phyloP scores from a whole-genome alignment of 1,284 basidiomycete species.

The Cutaneotrichosporon cavernicola region DNA sequence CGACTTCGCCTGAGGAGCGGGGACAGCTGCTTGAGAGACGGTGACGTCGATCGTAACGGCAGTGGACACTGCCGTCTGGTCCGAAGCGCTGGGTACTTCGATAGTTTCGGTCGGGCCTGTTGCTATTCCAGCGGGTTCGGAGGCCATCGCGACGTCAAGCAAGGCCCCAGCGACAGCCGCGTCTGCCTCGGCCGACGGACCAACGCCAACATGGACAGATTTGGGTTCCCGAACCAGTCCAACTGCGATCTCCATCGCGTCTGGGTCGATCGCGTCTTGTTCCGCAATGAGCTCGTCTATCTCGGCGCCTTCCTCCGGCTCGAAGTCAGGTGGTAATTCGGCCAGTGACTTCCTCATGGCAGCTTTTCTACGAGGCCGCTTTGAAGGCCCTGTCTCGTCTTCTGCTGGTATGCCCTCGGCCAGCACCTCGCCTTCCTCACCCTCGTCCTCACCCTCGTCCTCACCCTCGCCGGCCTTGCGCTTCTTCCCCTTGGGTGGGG shows the following conservation, averaged over 20 bases:
- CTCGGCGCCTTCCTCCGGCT: not conserved
- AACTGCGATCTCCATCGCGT: not conserved
- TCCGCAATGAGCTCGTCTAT: not conserved
- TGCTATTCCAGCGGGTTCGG: not conserved
- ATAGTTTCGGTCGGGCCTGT: not conserved
- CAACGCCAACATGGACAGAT: not conserved
- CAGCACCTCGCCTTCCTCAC: not conserved
- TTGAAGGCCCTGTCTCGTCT: not conserved
- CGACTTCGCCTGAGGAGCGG: not conserved
- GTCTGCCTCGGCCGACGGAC: not conserved
- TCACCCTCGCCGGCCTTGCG: constrained; percentile 12
- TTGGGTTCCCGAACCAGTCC: not conserved
- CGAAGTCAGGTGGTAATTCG: not conserved
- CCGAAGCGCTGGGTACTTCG: not conserved
- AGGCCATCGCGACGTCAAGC: not conserved
- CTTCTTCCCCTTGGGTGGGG: not conserved
- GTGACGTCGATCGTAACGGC: not conserved
- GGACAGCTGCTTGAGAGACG: not conserved
- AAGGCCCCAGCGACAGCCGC: not conserved
- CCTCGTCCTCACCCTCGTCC: constrained; percentile 8
- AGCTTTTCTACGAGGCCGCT: not conserved
- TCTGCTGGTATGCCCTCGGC: not conserved
- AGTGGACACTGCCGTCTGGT: not conserved
- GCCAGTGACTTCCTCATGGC: not conserved
- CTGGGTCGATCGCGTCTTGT: not conserved